These are phyloP conservation scores for Naganishia antarctica DNA, from an alignment of 768 basidiomycete genomes.

Conservation along the genomic window DNA sequence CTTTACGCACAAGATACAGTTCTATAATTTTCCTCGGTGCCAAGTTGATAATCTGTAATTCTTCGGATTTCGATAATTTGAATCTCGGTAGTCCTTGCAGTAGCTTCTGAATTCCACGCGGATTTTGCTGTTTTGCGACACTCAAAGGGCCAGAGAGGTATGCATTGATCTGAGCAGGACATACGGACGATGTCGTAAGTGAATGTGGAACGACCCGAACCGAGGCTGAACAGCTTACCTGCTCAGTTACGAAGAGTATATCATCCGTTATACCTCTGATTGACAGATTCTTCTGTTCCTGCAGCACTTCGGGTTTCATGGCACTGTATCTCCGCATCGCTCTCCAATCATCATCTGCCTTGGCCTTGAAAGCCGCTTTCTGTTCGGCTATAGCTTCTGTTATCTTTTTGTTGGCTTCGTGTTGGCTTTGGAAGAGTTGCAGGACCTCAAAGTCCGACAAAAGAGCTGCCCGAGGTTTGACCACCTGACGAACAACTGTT, in stretches of 20 bases:
- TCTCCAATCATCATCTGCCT: conserved; percentile 28
- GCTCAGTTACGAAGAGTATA: conserved; percentile 75
- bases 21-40: conserved; percentile 76
- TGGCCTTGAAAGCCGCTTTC: conserved; percentile 16
- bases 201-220: neutral
- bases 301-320: conserved; percentile 53
- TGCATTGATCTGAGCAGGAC: conserved; percentile 64
- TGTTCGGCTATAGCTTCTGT: conserved; percentile 26
- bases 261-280: conserved; percentile 68
- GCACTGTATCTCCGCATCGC: conserved; percentile 24
- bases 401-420: conserved; percentile 53
- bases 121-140: conserved; percentile 63
- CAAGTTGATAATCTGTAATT: conserved; percentile 85
- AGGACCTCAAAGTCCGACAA: conserved; percentile 86
- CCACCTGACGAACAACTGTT: neutral
- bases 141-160: conserved; percentile 73
- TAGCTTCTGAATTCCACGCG: conserved; percentile 62
- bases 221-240: conserved; percentile 54
- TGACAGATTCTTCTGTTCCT: conserved; percentile 61
- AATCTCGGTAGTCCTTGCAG: conserved; percentile 64
- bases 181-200: neutral
- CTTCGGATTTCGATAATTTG: conserved; percentile 81
- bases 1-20: conserved; percentile 73
- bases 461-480: conserved; percentile 69
- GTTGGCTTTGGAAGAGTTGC: conserved; percentile 67